Percentiles rank a stretch among this genome's conserved stretches.
These are phyloP conservation scores for Pseudogymnoascus sp. DNA, from an alignment of 2,329 filamentous ascomycete species.

Conservation along the genomic window DNA sequence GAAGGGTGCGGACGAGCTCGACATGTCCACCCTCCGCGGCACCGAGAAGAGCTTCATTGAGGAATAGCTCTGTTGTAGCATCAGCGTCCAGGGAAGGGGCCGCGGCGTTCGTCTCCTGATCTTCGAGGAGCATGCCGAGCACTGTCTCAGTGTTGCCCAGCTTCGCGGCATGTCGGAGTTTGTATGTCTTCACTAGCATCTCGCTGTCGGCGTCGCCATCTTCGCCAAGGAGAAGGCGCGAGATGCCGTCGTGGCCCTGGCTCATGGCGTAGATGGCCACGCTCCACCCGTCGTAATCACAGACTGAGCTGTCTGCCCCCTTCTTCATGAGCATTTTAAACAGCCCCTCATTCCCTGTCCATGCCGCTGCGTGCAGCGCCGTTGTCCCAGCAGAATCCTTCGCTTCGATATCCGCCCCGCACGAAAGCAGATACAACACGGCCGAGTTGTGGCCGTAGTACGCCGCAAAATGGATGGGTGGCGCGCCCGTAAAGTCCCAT, in stretches of 20 bases:
- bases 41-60: background rate
- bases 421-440: background rate
- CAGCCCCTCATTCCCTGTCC: background rate
- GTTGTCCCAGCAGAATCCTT: background rate
- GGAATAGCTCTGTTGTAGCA: background rate
- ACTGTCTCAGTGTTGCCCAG: background rate
- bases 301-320: background rate
- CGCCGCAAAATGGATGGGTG: background rate
- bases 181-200: background rate
- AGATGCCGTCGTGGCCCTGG: background rate
- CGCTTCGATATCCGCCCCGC: background rate
- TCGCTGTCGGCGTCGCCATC: background rate
- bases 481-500: background rate
- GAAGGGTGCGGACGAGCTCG: background rate
- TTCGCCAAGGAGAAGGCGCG: background rate
- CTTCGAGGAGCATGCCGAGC: background rate
- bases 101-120: background rate
- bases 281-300: slow-evolving; percentile 1
- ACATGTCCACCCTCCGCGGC: background rate
- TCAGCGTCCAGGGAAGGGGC: background rate
- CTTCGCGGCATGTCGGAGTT: background rate
- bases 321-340: slow-evolving; percentile 4
- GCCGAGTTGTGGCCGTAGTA: background rate
- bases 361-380: background rate
- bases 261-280: slow-evolving; percentile 1